Base-by-base conservation (phyloP, 2,329 filamentous ascomycete genomes). In the Pseudogymnoascus verrucosus region DNA sequence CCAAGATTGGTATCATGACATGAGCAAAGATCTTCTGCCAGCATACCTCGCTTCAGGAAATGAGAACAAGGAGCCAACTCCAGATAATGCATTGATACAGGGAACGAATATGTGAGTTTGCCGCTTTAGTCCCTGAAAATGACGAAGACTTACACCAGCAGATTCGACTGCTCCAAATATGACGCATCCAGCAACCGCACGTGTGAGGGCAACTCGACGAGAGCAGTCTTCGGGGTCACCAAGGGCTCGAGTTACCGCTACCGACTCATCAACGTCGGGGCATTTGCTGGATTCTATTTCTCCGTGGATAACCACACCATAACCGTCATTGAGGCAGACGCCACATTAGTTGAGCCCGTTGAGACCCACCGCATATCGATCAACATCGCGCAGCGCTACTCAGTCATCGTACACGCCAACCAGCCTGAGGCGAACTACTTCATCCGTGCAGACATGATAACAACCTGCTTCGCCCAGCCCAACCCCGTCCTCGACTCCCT, bases 1-100 rank as follows among this genome's bases (percentile, higher is more conserved):
- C n/a, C 86, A 85, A 16, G 89, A 91, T 69, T 89, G 89, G 78
- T 91, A 91, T 64, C 87, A 91, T 68, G 83, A 87, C 59, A 72
- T 78, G 8, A 80, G 79, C 1, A 76, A 73, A 62, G 74, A 72
- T 37, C 71, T 78, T 16, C 71, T 79, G 63, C 70, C 72, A 47
- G 69, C 73, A 3, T 69, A 73, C 36, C 69, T 80, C 44, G 75
- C 76, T 61, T 76, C 77, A 37, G 77, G 77, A 1, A 76, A 72
- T 62, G 78, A 79, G 66, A 70, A 74, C 63, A 28, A 54, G 10
- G 74, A 77, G 23, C 78, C 78, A 12, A 74, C 76, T 39, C 78
- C 78, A 19, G 73, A 87, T 62, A 77, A 76, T 54, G 78, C 76
- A 11, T 67, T 80, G 62, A 77, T 80, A 66, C 79, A 80, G 66